These are phyloP conservation scores for Candida cerambycidarum DNA, from an alignment of 805 yeast genomes.

Conservation along the genomic window DNA sequence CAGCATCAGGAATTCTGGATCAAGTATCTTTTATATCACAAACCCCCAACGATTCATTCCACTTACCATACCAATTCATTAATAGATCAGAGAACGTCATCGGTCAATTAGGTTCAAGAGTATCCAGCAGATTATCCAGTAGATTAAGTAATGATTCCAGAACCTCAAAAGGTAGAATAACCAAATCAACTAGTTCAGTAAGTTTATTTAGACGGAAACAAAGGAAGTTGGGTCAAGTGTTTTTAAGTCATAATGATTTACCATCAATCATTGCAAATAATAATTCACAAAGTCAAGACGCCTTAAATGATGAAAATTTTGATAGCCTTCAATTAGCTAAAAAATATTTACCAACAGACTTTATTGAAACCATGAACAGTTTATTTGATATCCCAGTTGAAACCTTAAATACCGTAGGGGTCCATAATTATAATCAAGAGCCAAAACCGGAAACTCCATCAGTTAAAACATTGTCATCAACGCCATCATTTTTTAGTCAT, in stretches of 20 bases:
- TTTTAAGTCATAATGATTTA: conserved; percentile 3
- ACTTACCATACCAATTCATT: too few species aligned
- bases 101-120: too few species aligned
- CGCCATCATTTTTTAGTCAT: neutral
- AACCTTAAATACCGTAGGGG: too few species aligned
- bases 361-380: conserved; percentile 4
- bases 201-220: conserved; percentile 13
- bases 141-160: neutral
- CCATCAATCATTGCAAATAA: too few species aligned
- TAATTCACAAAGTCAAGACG: too few species aligned
- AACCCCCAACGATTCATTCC: too few species aligned
- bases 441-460: neutral
- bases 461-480: neutral
- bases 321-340: conserved; percentile 4
- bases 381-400: neutral
- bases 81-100: too few species aligned
- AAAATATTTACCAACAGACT: conserved; percentile 5
- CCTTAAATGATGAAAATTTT: neutral
- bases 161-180: neutral
- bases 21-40: conserved; percentile 6
- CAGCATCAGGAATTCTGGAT: conserved; percentile 7
- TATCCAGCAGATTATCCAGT: neutral
- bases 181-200: conserved; percentile 4
- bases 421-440: neutral
- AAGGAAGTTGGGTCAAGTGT: conserved; percentile 14